phyloP scores from a whole-genome alignment of 2,329 filamentous ascomycete genomes.

The Podosphaera xanthii region DNA sequence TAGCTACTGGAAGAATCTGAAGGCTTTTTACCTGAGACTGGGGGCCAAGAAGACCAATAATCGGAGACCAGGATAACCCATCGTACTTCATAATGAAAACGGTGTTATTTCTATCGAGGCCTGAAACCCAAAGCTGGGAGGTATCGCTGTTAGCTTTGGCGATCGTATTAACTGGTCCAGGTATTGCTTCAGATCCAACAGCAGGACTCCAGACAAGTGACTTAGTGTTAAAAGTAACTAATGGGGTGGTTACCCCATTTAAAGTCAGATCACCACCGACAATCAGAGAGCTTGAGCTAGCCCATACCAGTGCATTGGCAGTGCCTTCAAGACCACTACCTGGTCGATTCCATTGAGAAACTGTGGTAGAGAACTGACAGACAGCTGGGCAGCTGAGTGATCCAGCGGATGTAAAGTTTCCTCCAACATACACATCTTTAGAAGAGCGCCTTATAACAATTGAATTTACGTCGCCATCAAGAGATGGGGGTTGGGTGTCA shows the following conservation, averaged over 20 bases:
- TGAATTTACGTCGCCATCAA: constrained; percentile 55
- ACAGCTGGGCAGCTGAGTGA: constrained; percentile 61
- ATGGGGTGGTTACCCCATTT: constrained; percentile 37
- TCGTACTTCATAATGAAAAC: constrained; percentile 69
- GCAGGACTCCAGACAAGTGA: constrained; percentile 42
- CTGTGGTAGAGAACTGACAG: constrained; percentile 52
- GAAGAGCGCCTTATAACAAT: constrained; percentile 51
- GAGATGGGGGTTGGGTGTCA: constrained; percentile 47
- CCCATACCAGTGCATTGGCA: constrained; percentile 56
- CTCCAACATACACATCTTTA: constrained; percentile 63
- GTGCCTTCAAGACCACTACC: constrained; percentile 48
- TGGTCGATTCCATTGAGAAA: constrained; percentile 58
- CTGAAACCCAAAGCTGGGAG: constrained; percentile 62
- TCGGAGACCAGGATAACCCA: constrained; percentile 43
- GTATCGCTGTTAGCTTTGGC: constrained; percentile 49
- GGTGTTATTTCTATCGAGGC: constrained; percentile 42
- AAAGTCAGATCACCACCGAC: constrained; percentile 56
- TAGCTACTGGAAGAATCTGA: constrained; percentile 53
- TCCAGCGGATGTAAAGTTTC: constrained; percentile 64
- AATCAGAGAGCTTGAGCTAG: constrained; percentile 44
- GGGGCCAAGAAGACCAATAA: constrained; percentile 36
- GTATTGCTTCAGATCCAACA: constrained; percentile 39
- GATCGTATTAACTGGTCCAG: constrained; percentile 59
- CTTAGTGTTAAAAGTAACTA: constrained; percentile 53
- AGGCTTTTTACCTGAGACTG: constrained; percentile 54